A percentile compares a stretch with the other conserved stretches of the same genome.
phyloP scores from a whole-genome alignment of 2,329 filamentous ascomycete genomes.

The Colletotrichum musae region DNA sequence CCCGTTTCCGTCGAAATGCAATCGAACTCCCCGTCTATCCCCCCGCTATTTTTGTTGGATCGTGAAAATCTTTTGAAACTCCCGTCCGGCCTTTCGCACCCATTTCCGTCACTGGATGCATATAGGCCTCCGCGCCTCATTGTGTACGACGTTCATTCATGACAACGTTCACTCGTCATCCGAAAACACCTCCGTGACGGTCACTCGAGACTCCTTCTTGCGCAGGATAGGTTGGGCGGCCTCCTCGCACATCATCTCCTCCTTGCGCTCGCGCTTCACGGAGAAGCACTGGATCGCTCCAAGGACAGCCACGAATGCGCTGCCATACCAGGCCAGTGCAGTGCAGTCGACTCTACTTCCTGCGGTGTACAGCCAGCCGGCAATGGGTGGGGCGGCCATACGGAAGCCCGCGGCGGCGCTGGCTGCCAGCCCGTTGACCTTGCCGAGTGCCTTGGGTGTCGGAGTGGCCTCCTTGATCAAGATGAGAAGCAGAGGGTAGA shows the following conservation, averaged over 20 bases:
- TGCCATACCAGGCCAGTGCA: constrained; percentile 75
- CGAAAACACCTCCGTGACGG: constrained; percentile 34
- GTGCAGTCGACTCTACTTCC: constrained; percentile 72
- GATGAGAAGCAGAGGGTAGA: constrained; percentile 78
- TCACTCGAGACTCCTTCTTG: constrained; percentile 36
- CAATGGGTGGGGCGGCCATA: constrained; percentile 76
- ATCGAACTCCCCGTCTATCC: constrained; percentile 35
- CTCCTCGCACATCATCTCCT: constrained; percentile 27
- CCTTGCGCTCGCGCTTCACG: constrained; percentile 54
- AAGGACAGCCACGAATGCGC: constrained; percentile 67
- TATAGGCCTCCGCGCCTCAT: not conserved
- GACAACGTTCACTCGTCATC: constrained; percentile 36
- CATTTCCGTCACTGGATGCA: constrained; percentile 4
- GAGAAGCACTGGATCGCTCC: constrained; percentile 74
- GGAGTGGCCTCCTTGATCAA: constrained; percentile 78
- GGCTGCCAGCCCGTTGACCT: constrained; percentile 76
- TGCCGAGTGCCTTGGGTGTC: constrained; percentile 69
- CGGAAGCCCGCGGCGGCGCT: constrained; percentile 76
- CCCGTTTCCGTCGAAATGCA: constrained; percentile 4
- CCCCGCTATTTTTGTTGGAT: constrained; percentile 19
- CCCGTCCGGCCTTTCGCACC: constrained; percentile 3
- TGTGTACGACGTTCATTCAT: constrained; percentile 14
- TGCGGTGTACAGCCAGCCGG: constrained; percentile 74
- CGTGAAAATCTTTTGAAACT: constrained; percentile 24
- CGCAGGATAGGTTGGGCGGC: constrained; percentile 22